phyloP scores from a whole-genome alignment of 2,329 filamentous ascomycete genomes.

The Alternaria gansuensis region DNA sequence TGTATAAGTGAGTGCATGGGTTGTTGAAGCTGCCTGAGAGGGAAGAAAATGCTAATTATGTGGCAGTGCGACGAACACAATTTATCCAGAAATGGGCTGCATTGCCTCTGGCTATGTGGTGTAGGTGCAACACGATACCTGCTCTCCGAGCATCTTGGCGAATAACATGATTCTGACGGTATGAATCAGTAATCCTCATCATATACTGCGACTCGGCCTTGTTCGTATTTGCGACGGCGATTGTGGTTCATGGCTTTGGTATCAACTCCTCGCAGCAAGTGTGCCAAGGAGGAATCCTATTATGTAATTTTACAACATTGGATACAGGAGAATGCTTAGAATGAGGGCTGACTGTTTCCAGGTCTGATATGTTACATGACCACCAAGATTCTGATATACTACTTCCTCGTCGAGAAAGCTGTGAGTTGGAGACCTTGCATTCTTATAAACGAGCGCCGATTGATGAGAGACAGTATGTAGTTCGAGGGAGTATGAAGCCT shows the following conservation, averaged over 20 bases:
- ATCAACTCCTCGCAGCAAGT: conserved; percentile 61
- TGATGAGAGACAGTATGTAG: conserved; percentile 60
- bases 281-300: conserved; percentile 67
- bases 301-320: conserved; percentile 55
- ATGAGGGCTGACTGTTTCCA: conserved; percentile 15
- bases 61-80: conserved; percentile 37
- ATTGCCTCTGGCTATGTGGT: conserved; percentile 35
- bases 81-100: conserved; percentile 32
- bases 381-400: conserved; percentile 72
- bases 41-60: neutral
- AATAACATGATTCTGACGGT: neutral
- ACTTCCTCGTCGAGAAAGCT: conserved; percentile 71
- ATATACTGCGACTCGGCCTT: conserved; percentile 69
- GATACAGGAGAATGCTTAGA: neutral
- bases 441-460: neutral
- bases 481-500: conserved; percentile 62
- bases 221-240: conserved; percentile 66
- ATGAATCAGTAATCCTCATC: conserved; percentile 63
- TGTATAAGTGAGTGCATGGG: conserved; percentile 24
- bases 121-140: conserved; percentile 15
- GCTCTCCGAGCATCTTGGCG: neutral
- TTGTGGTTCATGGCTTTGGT: conserved; percentile 66
- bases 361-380: conserved; percentile 67
- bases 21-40: neutral
- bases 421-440: conserved; percentile 51